Evolutionary conservation across 2,329 filamentous ascomycete genomes (phyloP), one percentile per base, ranked within the genome.

Genomic region (Rugonectria rugulosa): DNA sequence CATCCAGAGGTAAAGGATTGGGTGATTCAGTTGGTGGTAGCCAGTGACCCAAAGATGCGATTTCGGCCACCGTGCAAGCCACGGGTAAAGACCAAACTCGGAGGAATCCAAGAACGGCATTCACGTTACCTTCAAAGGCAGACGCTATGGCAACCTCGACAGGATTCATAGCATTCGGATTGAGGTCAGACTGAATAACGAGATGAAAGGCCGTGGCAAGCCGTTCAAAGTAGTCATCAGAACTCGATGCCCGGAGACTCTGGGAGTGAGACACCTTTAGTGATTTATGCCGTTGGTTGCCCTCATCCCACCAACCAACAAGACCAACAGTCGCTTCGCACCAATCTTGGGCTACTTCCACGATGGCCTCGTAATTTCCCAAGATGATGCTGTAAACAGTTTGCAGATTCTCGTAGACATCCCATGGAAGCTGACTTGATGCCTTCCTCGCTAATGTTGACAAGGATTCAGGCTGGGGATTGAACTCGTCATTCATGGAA

Each of bases 281-380:
- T 43, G 69, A 74, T 64, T 75, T 78, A 56, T 73, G 74, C 44
- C 72, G 79, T 60, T 71, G 72, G 56, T 87, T 84, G n/a, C 85
- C 84, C 57, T 95, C 91, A 69, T 96, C 89, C 92, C 93, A 97
- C 94, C 94, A 98, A 6, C 90, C 88, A 26, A 93, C 88, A 44
- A 98, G 77, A 2, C 88, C 90, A 56, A 97, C 77, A 0, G 88
- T 90, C 1, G 92, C 93, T 76, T 98, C 94, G 46, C 94, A 87
- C 94, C 94, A 98, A 73, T 97, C 93, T 68, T 94, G 88, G 1
- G 92, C 86, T 38, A 87, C 85, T 41, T 87, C 84, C 57, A 96
- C 78, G 47, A 97, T 91, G 17, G 92, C 87, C 29, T 88, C 84
- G 9, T 86, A 81, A 60, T 89, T 85, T 29, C 94, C 93, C 5